Base-by-base conservation (phyloP, 176 grass and related monocot genomes). In the Cocos nucifera region DNA sequence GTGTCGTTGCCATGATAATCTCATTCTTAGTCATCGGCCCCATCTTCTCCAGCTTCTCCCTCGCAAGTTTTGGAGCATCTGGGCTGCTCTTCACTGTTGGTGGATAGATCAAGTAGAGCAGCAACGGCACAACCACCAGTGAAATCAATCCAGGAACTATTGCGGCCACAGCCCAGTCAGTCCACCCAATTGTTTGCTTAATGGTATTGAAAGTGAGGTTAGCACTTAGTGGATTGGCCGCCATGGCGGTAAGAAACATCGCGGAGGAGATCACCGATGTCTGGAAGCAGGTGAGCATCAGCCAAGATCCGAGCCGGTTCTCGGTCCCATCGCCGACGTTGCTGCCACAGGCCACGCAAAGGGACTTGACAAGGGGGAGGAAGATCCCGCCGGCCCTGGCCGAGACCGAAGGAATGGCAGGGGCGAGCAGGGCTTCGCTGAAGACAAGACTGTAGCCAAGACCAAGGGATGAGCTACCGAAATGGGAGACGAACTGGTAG, bases 221-320 rank as follows among this genome's bases (percentile, higher is more conserved):
- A 0, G 93, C 93, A 2, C 80, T 79, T 8, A 98, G 79, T 56
- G 88, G 93, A 12, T 98, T 98, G 0, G 93, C 88, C 0, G 93
- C 93, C 93, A 92, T 98, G 1, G 63, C 93, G 3, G 93, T 92
- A 63, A 98, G 88, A 75, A 98, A 92, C 93, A 98, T 98, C 35
- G 93, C 70, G 0, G 93, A 98, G 1, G 93, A 98, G 53, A 92
- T 62, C 53, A 86, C 93, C 0, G 93, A 92, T 15, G 93, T 98
- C 73, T 92, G 93, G 74, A 98, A 98, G 67, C 93, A 98, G 0
- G 93, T 98, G 63, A 98, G 79, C 93, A 98, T 98, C 59, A 98
- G 84, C 93, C 93, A 98, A 0, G 93, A 44, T n/a, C 93, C 93
- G 28, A 98, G 88, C 63, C 49, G 76, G 4, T 73, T 20, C 79